Evolutionary conservation across 2,329 filamentous ascomycete genomes (phyloP).

Genomic region (Trichoderma aggressivum): DNA sequence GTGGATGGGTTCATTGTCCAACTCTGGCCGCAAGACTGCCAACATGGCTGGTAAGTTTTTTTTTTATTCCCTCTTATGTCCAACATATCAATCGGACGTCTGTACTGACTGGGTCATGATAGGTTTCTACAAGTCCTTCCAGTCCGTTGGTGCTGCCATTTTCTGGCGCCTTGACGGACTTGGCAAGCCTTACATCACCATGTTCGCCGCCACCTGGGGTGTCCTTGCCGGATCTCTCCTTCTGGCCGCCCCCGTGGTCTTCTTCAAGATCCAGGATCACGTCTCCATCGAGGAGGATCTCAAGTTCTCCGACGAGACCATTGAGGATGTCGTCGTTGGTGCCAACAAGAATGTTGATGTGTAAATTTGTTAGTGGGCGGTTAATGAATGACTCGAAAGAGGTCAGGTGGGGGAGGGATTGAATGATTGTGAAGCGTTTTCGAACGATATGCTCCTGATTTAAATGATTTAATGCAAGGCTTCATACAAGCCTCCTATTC

Average conservation of each 20-base stretch:
- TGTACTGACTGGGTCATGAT: slow-evolving; percentile 24
- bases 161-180: slow-evolving; percentile 35
- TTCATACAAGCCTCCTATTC: slow-evolving; percentile 9
- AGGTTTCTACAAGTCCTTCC: slow-evolving; percentile 70
- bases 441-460: slow-evolving; percentile 6
- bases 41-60: slow-evolving; percentile 70
- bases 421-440: slow-evolving; percentile 15
- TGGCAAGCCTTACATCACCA: slow-evolving; percentile 58
- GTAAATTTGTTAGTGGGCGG: neutral
- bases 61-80: neutral
- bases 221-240: slow-evolving; percentile 71
- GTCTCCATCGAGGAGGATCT: slow-evolving; percentile 78
- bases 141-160: slow-evolving; percentile 67
- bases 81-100: neutral
- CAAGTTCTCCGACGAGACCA: slow-evolving; percentile 78
- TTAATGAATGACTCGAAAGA: slow-evolving; percentile 1
- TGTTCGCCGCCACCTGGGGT: slow-evolving; percentile 72
- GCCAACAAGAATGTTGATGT: slow-evolving; percentile 37
- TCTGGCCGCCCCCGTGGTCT: slow-evolving; percentile 74
- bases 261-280: slow-evolving; percentile 76
- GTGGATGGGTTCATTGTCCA: slow-evolving; percentile 83
- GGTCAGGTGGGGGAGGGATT: neutral
- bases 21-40: slow-evolving; percentile 86
- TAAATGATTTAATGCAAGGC: slow-evolving; percentile 16
- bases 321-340: slow-evolving; percentile 47